Percentiles rank a stretch among this genome's conserved stretches.
Conservation (phyloP, 2,329 filamentous ascomycete genomes). For the Aspergillus proliferans region DNA sequence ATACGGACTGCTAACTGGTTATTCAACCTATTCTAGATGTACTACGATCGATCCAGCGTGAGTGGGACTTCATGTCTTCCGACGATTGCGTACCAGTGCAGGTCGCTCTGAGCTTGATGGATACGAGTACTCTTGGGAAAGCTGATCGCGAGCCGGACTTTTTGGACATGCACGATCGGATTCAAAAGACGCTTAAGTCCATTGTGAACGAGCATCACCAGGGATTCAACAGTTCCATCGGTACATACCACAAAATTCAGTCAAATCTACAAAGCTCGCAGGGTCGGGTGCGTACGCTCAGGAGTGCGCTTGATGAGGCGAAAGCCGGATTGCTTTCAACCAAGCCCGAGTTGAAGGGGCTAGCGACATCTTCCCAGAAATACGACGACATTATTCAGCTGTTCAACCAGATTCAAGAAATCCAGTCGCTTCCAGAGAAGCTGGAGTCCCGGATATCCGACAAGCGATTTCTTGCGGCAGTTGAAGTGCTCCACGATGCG, state of each 20-base stretch:
- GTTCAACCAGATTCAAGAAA: conserved; percentile 75
- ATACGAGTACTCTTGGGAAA: conserved; percentile 85
- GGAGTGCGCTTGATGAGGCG: conserved; percentile 72
- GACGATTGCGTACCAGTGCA: conserved; percentile 89
- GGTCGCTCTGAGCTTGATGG: conserved; percentile 88
- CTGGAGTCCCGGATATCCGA: conserved; percentile 92
- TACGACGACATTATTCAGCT: conserved; percentile 86
- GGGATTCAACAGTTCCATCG: conserved; percentile 97
- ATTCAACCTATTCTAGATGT: conserved; percentile 43
- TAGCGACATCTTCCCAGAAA: conserved; percentile 78
- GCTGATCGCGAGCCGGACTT: conserved; percentile 85
- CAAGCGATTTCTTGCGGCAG: conserved; percentile 87
- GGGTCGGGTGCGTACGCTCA: conserved; percentile 72
- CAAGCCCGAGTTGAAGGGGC: conserved; percentile 83
- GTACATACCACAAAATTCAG: conserved; percentile 98
- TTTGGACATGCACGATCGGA: conserved; percentile 71
- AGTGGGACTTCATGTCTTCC: conserved; percentile 89
- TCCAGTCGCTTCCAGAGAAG: conserved; percentile 83
- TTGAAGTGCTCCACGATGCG: conserved; percentile 84
- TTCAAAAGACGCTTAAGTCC: conserved; percentile 87
- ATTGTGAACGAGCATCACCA: conserved; percentile 98
- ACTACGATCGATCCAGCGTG: conserved; percentile 73
- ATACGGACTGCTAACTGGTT: conserved; percentile 4
- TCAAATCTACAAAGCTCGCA: conserved; percentile 85
- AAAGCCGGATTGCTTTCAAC: conserved; percentile 77